Conservation (phyloP, 345 rosid genomes). For the Zanthoxylum bungeanum region DNA sequence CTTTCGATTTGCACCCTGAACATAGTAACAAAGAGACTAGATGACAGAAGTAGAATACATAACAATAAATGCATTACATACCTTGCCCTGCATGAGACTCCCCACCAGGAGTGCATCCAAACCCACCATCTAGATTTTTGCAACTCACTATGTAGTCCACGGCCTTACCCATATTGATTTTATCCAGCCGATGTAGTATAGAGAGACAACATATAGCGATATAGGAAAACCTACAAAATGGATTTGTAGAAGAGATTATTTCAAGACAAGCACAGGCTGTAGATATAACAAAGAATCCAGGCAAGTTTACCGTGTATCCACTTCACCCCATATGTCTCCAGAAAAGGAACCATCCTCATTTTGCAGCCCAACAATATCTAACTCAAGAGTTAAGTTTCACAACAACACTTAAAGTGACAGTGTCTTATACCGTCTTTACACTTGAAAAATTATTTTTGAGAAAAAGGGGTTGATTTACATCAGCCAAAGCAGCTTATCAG, state of each 20-base stretch:
- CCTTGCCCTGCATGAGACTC: constrained; percentile 98
- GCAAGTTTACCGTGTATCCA: constrained; percentile 67
- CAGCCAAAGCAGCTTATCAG: not conserved
- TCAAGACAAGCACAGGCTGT: not conserved
- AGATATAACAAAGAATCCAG: constrained; percentile 8
- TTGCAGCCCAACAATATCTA: constrained; percentile 77
- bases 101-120: constrained; percentile 91
- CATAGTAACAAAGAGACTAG: not conserved
- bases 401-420: not conserved
- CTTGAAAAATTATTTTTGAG: not conserved
- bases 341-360: constrained; percentile 95
- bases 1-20: not conserved
- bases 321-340: constrained; percentile 97
- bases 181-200: constrained; percentile 51
- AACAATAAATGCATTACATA: constrained; percentile 31
- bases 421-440: not conserved
- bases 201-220: constrained; percentile 82
- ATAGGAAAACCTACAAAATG: constrained; percentile 70
- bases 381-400: constrained; percentile 28
- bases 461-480: not conserved
- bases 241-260: constrained; percentile 10
- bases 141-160: constrained; percentile 80
- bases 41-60: not conserved
- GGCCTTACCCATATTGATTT: constrained; percentile 72
- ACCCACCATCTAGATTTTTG: constrained; percentile 93